phyloP scores from a whole-genome alignment of 2,329 filamentous ascomycete genomes.

The Ophiostoma ips region DNA sequence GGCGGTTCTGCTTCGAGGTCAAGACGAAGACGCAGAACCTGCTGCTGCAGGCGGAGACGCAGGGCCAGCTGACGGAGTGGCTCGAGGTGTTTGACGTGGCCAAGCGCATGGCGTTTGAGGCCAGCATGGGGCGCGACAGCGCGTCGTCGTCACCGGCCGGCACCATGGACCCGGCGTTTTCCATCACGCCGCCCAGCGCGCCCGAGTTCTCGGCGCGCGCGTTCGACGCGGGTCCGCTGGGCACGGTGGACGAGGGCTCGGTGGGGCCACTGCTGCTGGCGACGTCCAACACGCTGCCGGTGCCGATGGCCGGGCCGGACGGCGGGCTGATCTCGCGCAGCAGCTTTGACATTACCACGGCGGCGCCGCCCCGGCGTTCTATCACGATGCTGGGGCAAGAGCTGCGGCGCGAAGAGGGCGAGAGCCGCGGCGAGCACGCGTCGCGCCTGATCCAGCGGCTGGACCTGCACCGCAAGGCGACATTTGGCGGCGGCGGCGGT shows the following conservation, averaged over 20 bases:
- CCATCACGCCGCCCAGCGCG: conserved; percentile 75
- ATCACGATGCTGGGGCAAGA: conserved; percentile 41
- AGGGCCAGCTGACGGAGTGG: conserved; percentile 87
- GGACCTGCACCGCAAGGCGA: conserved; percentile 72
- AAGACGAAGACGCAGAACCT: conserved; percentile 93
- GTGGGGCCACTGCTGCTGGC: conserved; percentile 24
- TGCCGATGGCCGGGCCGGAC: conserved; percentile 44
- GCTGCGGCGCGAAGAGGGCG: conserved; percentile 48
- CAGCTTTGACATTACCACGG: conserved; percentile 54
- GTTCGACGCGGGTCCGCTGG: conserved; percentile 28
- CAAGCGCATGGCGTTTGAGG: conserved; percentile 83
- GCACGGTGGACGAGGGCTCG: conserved; percentile 16
- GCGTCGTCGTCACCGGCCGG: conserved; percentile 24
- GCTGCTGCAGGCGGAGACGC: conserved; percentile 83
- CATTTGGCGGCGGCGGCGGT: conserved; percentile 25
- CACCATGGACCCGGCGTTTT: conserved; percentile 63
- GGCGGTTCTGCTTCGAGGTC: conserved; percentile 93
- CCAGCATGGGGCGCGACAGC: conserved; percentile 40
- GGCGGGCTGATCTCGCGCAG: conserved; percentile 52
- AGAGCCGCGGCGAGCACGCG: conserved; percentile 66
- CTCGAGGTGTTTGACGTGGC: conserved; percentile 84
- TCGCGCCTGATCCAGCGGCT: conserved; percentile 85
- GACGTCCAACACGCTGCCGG: conserved; percentile 47
- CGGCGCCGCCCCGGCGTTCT: conserved; percentile 34
- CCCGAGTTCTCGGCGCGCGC: conserved; percentile 81